phyloP scores from a whole-genome alignment of 1,284 basidiomycete genomes.

The Lentinula novae-zelandiae region DNA sequence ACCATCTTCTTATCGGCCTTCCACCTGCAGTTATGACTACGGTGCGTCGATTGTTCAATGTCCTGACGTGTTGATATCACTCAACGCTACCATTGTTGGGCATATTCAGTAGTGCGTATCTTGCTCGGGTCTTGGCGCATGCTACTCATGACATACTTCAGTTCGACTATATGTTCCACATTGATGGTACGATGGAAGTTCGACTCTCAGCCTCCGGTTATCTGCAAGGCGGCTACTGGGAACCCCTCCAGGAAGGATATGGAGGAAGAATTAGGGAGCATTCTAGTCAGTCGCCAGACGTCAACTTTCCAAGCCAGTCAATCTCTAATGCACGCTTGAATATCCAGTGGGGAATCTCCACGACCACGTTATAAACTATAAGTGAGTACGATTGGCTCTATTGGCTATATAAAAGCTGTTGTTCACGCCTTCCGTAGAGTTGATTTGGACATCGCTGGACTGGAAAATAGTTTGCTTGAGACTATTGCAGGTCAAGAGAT shows the following conservation, averaged over 20 bases:
- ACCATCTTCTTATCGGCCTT: not conserved
- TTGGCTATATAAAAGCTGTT: not conserved
- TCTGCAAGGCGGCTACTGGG: slow-evolving; percentile 60
- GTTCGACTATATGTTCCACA: slow-evolving; percentile 66
- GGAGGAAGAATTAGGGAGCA: slow-evolving; percentile 54
- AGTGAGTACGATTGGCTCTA: slow-evolving; percentile 21
- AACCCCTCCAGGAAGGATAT: slow-evolving; percentile 44
- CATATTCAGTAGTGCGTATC: not conserved
- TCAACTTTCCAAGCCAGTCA: slow-evolving; percentile 1
- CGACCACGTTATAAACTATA: slow-evolving; percentile 68
- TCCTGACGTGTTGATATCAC: no score
- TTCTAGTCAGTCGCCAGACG: slow-evolving; percentile 33
- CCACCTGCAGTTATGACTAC: slow-evolving; percentile 48
- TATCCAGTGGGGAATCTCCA: slow-evolving; percentile 60
- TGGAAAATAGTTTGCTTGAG: slow-evolving; percentile 53
- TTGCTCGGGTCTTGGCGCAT: not conserved
- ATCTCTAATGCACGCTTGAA: not conserved
- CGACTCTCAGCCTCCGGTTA: slow-evolving; percentile 65
- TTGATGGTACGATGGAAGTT: slow-evolving; percentile 66
- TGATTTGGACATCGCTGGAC: slow-evolving; percentile 60
- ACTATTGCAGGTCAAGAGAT: slow-evolving; percentile 47
- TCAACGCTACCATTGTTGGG: not conserved
- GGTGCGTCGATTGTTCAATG: slow-evolving; percentile 29
- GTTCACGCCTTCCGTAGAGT: slow-evolving; percentile 25
- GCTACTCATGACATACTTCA: slow-evolving; percentile 17